Conservation (phyloP, 306 rosid species). For the Trichosanthes cucumerina region DNA sequence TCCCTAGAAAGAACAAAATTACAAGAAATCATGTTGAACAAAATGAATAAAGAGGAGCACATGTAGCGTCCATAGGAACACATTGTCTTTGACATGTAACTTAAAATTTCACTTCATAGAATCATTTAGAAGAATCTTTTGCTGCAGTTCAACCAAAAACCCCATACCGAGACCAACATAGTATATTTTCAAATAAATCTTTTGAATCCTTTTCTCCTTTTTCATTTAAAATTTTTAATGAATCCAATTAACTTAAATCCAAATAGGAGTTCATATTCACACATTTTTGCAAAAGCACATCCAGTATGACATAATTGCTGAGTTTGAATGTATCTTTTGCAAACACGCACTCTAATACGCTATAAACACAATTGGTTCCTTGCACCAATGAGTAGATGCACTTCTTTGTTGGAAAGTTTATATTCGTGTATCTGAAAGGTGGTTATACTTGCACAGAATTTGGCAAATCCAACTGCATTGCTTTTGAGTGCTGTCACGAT, state of each 20-base stretch:
- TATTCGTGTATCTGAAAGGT: background rate
- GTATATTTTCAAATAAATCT: background rate
- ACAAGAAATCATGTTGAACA: background rate
- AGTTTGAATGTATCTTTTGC: background rate
- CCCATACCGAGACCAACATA: background rate
- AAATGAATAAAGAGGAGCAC: background rate
- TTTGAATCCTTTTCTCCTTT: background rate
- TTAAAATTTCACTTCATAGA: background rate
- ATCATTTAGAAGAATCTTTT: background rate
- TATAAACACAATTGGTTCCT: background rate
- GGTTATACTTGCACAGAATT: constrained; percentile 39
- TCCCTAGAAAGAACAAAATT: background rate
- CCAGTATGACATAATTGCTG: background rate
- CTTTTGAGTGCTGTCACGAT: constrained; percentile 74
- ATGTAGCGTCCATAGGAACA: background rate
- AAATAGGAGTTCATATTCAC: background rate
- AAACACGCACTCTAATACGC: background rate
- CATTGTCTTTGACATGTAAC: background rate
- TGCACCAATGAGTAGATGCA: background rate
- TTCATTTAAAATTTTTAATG: background rate
- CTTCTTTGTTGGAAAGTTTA: background rate
- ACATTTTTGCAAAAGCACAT: background rate
- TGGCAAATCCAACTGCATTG: constrained; percentile 97
- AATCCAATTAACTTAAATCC: background rate
- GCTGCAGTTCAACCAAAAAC: background rate